Percentiles rank a stretch among this genome's conserved stretches.
phyloP scores from a whole-genome alignment of 2,329 filamentous ascomycete species.

The Xylariales sp. region DNA sequence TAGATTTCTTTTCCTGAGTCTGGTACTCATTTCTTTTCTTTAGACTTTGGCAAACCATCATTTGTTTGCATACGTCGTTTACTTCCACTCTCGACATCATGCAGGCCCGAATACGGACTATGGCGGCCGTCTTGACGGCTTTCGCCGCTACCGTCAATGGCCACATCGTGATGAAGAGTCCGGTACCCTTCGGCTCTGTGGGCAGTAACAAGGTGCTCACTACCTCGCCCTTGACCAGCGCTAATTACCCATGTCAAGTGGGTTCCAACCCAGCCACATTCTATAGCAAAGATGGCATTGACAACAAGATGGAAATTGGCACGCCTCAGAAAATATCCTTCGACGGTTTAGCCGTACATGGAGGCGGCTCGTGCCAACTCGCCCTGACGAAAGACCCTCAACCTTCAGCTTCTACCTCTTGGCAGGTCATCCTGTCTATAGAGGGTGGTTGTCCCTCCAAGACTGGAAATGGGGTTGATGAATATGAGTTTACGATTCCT shows the following conservation, averaged over 20 bases:
- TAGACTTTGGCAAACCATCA: not conserved
- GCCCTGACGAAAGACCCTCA: slow-evolving; percentile 71
- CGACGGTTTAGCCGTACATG: slow-evolving; percentile 72
- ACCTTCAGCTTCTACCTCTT: slow-evolving; percentile 58
- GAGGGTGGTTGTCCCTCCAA: slow-evolving; percentile 74
- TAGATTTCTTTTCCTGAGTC: slow-evolving; percentile 31
- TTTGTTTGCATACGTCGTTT: slow-evolving; percentile 3
- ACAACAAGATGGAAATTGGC: slow-evolving; percentile 56
- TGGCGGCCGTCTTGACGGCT: slow-evolving; percentile 58
- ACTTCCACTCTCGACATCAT: slow-evolving; percentile 52
- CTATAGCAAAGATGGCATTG: slow-evolving; percentile 54
- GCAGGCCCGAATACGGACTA: slow-evolving; percentile 49
- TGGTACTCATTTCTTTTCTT: slow-evolving; percentile 33
- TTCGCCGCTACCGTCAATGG: slow-evolving; percentile 62
- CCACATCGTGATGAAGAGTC: slow-evolving; percentile 73
- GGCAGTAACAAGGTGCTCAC: slow-evolving; percentile 51
- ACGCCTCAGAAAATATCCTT: slow-evolving; percentile 64
- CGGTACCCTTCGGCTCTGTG: slow-evolving; percentile 63
- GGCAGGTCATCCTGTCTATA: slow-evolving; percentile 78
- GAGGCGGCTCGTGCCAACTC: slow-evolving; percentile 80
- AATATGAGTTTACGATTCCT: slow-evolving; percentile 71
- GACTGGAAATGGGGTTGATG: slow-evolving; percentile 54
- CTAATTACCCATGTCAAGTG: slow-evolving; percentile 76
- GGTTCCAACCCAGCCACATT: slow-evolving; percentile 46
- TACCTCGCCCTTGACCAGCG: slow-evolving; percentile 67